Conservation (phyloP, 2,329 filamentous ascomycete genomes). For the Trichophaea hybrida region DNA sequence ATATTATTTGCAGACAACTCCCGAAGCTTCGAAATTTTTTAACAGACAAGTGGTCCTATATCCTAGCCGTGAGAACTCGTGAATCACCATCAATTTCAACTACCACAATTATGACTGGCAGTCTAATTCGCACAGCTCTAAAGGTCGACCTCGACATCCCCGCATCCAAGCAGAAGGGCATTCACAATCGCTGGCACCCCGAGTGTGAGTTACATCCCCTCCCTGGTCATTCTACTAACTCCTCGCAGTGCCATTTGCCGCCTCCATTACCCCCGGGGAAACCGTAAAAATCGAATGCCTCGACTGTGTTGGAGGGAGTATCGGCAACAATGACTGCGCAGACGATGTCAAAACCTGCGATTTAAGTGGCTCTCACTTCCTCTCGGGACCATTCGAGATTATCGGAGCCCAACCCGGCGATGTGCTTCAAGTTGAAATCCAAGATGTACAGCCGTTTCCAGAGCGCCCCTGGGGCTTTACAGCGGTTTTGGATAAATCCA, state of each 20-base stretch:
- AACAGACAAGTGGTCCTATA: too few species aligned
- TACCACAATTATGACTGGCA: conserved; percentile 27
- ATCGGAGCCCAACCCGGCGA: conserved; percentile 75
- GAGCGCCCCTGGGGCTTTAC: conserved; percentile 84
- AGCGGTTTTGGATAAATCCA: conserved; percentile 62
- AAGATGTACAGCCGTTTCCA: conserved; percentile 79
- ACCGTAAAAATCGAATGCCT: conserved; percentile 88
- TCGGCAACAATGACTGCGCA: conserved; percentile 77
- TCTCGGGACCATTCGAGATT: conserved; percentile 79
- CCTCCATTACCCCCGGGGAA: conserved; percentile 64
- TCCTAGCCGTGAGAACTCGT: too few species aligned
- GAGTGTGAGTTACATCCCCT: neutral
- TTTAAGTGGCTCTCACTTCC: conserved; percentile 70
- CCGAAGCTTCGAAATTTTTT: too few species aligned
- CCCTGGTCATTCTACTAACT: neutral
- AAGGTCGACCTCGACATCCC: conserved; percentile 61
- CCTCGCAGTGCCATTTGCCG: conserved; percentile 60
- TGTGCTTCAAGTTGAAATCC: conserved; percentile 73
- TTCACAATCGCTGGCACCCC: conserved; percentile 45
- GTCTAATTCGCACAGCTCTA: conserved; percentile 52
- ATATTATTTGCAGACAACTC: too few species aligned
- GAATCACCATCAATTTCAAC: too few species aligned
- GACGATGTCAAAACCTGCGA: conserved; percentile 77
- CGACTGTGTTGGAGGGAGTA: conserved; percentile 70
- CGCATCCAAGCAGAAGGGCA: conserved; percentile 50